Evolutionary conservation across 2,329 filamentous ascomycete genomes (phyloP).

Genomic region (Curvularia eragrostidis): DNA sequence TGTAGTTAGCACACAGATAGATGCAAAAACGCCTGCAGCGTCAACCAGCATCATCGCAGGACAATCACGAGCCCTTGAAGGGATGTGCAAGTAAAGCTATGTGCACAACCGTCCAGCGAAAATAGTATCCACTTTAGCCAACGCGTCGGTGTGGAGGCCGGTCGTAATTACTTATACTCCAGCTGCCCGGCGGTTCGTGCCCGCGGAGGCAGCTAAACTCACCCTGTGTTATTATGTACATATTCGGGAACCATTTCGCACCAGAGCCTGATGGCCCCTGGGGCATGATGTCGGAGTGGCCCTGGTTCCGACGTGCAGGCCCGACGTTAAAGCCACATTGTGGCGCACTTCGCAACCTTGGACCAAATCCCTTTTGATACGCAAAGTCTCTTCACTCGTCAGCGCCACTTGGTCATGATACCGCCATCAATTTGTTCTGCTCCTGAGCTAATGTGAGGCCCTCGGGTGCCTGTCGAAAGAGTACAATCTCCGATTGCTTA

Average conservation of each 20-base stretch:
- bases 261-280: neutral
- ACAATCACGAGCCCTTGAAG: neutral
- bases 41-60: neutral
- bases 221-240: neutral
- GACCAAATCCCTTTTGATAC: neutral
- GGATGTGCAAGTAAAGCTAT: neutral
- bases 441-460: constrained; percentile 56
- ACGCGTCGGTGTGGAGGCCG: constrained; percentile 8
- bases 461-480: constrained; percentile 78
- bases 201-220: constrained; percentile 2
- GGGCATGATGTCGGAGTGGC: constrained; percentile 3
- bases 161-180: constrained; percentile 3
- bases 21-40: neutral
- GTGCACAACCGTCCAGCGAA: neutral
- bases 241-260: neutral
- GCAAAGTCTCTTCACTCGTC: neutral
- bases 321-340: neutral
- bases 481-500: constrained; percentile 98
- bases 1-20: neutral
- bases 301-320: neutral
- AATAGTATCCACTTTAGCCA: neutral
- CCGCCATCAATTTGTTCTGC: constrained; percentile 54
- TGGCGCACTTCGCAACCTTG: neutral
- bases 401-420: constrained; percentile 34
- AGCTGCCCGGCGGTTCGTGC: constrained; percentile 2